Percentiles rank a stretch among this genome's conserved stretches.
These are phyloP conservation scores for Eudorina sp. DNA, from an alignment of 139 green algal species.

Conservation along the genomic window DNA sequence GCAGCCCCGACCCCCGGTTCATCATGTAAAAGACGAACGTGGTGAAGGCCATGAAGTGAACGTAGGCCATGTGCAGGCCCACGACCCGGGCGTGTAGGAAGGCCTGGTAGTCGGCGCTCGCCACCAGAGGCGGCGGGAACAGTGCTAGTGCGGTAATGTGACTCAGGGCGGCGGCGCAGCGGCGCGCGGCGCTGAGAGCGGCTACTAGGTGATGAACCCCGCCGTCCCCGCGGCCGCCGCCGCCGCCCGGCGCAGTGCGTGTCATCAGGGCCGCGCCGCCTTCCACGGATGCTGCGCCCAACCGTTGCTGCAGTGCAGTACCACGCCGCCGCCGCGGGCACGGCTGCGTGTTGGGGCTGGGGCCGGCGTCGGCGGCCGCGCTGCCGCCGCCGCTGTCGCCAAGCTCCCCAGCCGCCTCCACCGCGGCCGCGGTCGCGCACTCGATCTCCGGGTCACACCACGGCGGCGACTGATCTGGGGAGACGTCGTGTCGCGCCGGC, in stretches of 20 bases:
- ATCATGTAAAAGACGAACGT: background rate
- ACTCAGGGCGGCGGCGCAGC: background rate
- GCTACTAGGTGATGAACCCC: background rate
- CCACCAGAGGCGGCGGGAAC: background rate
- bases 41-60: background rate
- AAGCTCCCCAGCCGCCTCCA: background rate
- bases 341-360: too few relatives aligned
- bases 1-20: background rate
- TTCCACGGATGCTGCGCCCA: too few relatives aligned
- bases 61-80: background rate
- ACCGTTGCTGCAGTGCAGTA: too few relatives aligned
- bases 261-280: too few relatives aligned
- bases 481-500: background rate
- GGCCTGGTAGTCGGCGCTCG: background rate
- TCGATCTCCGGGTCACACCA: background rate
- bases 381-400: background rate
- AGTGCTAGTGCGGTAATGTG: background rate
- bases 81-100: background rate
- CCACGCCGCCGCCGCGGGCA: too few relatives aligned
- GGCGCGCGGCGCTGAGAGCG: background rate
- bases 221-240: background rate
- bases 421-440: background rate
- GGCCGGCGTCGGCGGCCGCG: too few relatives aligned
- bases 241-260: background rate
- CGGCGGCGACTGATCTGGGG: background rate